Evolutionary conservation across 2,329 filamentous ascomycete species (phyloP).

Genomic region (Fusarium protoensiforme): DNA sequence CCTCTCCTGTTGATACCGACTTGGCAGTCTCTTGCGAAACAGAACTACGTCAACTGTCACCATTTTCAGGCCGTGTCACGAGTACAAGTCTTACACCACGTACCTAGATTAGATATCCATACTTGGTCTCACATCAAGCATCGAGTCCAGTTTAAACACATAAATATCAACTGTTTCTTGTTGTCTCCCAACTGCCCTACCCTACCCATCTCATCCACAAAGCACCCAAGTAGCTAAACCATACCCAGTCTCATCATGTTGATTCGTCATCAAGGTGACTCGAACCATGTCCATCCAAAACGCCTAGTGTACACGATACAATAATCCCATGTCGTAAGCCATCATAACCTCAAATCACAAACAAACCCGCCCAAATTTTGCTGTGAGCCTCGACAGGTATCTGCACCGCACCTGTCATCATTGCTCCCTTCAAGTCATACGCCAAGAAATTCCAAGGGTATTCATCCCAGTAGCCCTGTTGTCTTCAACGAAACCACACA

Average conservation of each 20-base stretch:
- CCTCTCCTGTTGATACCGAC: not conserved
- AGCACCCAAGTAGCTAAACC: not conserved
- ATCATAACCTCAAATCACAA: constrained; percentile 8
- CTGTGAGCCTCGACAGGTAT: not conserved
- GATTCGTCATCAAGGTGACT: not conserved
- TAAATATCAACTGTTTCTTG: not conserved
- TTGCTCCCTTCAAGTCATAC: constrained; percentile 11
- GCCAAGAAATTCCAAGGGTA: constrained; percentile 12
- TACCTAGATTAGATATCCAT: not conserved
- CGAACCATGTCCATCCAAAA: not conserved
- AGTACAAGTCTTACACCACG: not conserved
- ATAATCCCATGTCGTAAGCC: constrained; percentile 17
- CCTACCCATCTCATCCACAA: not conserved
- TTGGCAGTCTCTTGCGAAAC: not conserved
- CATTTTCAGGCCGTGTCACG: not conserved
- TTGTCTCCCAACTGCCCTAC: not conserved
- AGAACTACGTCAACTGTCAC: not conserved
- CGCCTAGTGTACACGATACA: constrained; percentile 24
- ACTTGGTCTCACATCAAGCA: not conserved
- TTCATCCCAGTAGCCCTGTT: not conserved
- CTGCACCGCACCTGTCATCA: not conserved
- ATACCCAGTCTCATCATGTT: not conserved
- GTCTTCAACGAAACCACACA: not conserved
- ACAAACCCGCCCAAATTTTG: not conserved
- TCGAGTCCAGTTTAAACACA: not conserved